phyloP scores from a whole-genome alignment of 140 eudicot genomes.

The Flaveria floridana region DNA sequence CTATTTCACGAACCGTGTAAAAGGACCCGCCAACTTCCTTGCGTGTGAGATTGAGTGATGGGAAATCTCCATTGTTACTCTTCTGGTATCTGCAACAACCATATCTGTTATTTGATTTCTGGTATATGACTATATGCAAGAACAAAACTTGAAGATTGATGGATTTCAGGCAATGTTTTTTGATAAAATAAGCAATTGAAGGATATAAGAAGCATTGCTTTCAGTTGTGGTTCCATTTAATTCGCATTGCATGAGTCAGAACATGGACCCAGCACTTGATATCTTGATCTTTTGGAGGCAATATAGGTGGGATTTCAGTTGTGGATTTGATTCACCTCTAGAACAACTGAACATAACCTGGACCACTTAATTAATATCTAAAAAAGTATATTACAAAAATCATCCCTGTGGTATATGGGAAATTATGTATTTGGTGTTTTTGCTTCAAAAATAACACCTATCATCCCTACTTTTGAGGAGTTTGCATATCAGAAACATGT shows the following conservation, averaged over 20 bases:
- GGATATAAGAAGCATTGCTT: neutral
- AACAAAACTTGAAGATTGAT: conserved; percentile 13
- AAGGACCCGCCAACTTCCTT: conserved; percentile 98
- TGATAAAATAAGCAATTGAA: neutral
- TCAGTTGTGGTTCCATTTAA: neutral
- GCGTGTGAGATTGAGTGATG: conserved; percentile 80
- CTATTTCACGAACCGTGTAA: conserved; percentile 83
- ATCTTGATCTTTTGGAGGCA: neutral
- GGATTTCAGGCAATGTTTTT: no score
- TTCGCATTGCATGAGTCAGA: neutral
- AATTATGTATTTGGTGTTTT: neutral
- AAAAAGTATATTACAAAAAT: neutral
- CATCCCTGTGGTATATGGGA: neutral
- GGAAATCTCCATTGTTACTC: conserved; percentile 69
- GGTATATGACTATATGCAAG: conserved; percentile 48
- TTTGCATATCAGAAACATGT: neutral
- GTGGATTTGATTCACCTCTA: neutral
- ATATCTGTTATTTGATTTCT: conserved; percentile 42
- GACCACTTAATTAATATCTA: neutral
- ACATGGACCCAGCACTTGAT: neutral
- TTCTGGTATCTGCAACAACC: conserved; percentile 64
- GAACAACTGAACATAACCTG: neutral
- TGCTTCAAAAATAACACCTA: neutral
- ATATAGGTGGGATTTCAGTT: neutral
- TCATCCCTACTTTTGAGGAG: neutral